Base-by-base conservation (phyloP, 2,329 filamentous ascomycete species). In the Zopfia rhizophila region DNA sequence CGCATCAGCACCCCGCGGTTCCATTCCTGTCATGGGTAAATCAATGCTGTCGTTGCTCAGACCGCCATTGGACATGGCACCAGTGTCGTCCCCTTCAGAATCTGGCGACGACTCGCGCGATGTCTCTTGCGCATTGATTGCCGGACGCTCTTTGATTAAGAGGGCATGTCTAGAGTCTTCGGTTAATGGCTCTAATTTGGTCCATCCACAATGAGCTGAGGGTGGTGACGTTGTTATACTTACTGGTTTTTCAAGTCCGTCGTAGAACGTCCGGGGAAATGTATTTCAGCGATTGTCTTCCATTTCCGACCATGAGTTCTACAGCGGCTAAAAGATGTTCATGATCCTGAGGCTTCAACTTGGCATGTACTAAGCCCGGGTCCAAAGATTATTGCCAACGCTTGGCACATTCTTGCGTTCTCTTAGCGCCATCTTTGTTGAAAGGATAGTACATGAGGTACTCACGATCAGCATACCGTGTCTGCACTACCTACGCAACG, bases 161-260 rank as follows among this genome's bases (percentile, higher is more conserved):
- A 8, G 24, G 8, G 24, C 8, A 27, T 27, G n/a, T 27, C 24
- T 27, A n/a, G 8, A 27, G 24, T 27, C 8, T n/a, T 27, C n/a
- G 8, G n/a, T n/a, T n/a, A n/a, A n/a, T n/a, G n/a, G n/a, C n/a
- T n/a, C n/a, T n/a, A n/a, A n/a, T n/a, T n/a, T n/a, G n/a, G n/a
- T n/a, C n/a, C n/a, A n/a, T n/a, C n/a, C n/a, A n/a, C n/a, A n/a
- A n/a, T n/a, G n/a, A n/a, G n/a, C n/a, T n/a, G n/a, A n/a, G n/a
- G n/a, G n/a, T n/a, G n/a, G n/a, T n/a, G n/a, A 27, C 24, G 8
- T 8, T 27, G 24, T 27, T 8, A 27, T 27, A 27, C 24, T 8
- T 27, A 27, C 24, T n/a, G 24, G n/a, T 27, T 27, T n/a, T 27
- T 27, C n/a, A 27, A 27, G n/a, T 27, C 24, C n/a, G 24, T 27